Evolutionary conservation across 2,329 filamentous ascomycete genomes (phyloP).

Genomic region (Teratosphaeria zuluensis): DNA sequence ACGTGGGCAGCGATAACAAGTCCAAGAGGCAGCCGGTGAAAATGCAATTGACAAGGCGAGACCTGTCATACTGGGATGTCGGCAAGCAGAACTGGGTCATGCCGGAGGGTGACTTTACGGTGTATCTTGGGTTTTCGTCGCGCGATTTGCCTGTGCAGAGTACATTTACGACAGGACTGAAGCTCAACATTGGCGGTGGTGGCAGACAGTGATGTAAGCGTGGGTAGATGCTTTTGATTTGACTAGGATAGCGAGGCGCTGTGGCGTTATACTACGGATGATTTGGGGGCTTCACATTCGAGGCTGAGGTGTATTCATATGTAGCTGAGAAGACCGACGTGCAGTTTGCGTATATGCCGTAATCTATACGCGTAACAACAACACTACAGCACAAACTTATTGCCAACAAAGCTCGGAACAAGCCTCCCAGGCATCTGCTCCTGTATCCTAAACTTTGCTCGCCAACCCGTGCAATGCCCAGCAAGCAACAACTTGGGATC

Average conservation of each 20-base stretch:
- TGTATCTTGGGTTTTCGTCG: constrained; percentile 21
- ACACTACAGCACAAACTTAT: constrained; percentile 10
- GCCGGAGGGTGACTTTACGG: constrained; percentile 22
- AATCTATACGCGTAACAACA: background rate
- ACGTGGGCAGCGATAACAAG: constrained; percentile 2
- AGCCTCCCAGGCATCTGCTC: constrained; percentile 16
- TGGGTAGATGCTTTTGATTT: background rate
- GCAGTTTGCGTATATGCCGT: background rate
- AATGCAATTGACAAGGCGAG: constrained; percentile 24
- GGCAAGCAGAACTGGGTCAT: constrained; percentile 28
- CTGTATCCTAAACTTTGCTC: constrained; percentile 20
- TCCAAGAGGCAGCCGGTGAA: constrained; percentile 13
- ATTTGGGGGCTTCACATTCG: background rate
- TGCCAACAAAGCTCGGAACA: constrained; percentile 19
- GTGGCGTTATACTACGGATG: background rate
- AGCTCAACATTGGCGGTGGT: background rate
- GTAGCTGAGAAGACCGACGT: background rate
- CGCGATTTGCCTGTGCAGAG: constrained; percentile 28
- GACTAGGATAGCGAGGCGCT: background rate
- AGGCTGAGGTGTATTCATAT: background rate
- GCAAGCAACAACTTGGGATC: constrained; percentile 14
- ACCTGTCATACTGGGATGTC: constrained; percentile 28
- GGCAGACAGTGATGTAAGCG: background rate
- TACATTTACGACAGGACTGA: background rate
- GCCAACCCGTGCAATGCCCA: constrained; percentile 22